Evolutionary conservation across 495 filamentous ascomycete species (phyloP), one percentile per base, ranked within the genome.

Genomic region (Hypoxylon lenormandii): DNA sequence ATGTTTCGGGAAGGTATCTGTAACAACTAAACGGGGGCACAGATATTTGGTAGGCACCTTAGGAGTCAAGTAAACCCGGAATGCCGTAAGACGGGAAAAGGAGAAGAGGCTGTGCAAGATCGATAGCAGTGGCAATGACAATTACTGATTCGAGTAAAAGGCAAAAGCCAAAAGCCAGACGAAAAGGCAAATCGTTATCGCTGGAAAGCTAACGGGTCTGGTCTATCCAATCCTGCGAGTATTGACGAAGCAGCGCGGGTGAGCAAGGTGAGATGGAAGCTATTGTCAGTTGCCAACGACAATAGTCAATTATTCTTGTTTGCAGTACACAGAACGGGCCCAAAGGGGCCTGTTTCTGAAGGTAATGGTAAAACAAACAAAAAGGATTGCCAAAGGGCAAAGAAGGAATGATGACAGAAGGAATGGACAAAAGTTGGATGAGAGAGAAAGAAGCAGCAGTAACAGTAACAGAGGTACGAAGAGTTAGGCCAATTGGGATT

Each of bases 1-100:
- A 58, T 61, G 57, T 67, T 67, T 67, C 57, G 57, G 64, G 57
- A 61, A 67, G 51, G 64, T 48, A 43, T 67, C 57, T 57, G 64
- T 67, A 67, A 61, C 56, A 16, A 43, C 51, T 58, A 62, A 58
- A 57, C 38, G 67, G 65, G 65, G 67, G 51, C 37, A 51, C 51
- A 70, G 40, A 66, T 61, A 43, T 28, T 18, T 7, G 42, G 66
- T 43, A 57, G 60, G 55, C 42, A 38, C 59, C 40, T 53, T 55
- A 8, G 18, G 52, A 16, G n/a, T 23, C 26, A 22, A 46, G 28
- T 28, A 45, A 28, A 28, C 26, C 26, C 26, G 57, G 21, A 36
- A 51, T 50, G 45, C 38, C 36, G 30, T 49, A 23, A 19, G n/a
- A 47, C 12, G 33, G 43, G 53, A 43, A 33, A 45, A 21, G 4